Evolutionary conservation across 495 filamentous ascomycete species (phyloP).

Genomic region (Penicillium nucicola): DNA sequence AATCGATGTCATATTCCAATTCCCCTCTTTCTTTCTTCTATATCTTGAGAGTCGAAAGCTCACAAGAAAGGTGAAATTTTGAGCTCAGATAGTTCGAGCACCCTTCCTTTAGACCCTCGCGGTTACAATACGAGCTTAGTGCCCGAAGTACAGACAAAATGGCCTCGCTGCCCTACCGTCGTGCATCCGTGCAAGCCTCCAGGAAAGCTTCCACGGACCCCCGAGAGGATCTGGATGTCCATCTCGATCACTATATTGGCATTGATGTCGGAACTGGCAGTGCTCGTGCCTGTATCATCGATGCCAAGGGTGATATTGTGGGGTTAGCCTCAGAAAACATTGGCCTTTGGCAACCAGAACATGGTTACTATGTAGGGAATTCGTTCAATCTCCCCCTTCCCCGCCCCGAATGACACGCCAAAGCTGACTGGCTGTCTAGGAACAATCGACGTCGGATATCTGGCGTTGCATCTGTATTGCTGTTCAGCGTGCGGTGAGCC

Average conservation of each 20-base stretch:
- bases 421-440: slow-evolving; percentile 51
- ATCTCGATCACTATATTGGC: slow-evolving; percentile 74
- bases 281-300: slow-evolving; percentile 90
- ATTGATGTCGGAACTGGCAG: slow-evolving; percentile 97
- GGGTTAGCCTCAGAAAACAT: slow-evolving; percentile 88
- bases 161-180: slow-evolving; percentile 32
- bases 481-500: slow-evolving; percentile 70
- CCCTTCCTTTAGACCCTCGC: no score
- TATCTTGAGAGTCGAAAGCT: no score
- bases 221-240: slow-evolving; percentile 52
- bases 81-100: no score
- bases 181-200: slow-evolving; percentile 35
- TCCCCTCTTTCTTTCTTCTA: no score
- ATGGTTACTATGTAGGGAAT: slow-evolving; percentile 73
- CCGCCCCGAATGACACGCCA: not conserved
- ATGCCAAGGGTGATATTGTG: slow-evolving; percentile 86
- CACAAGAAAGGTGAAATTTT: no score
- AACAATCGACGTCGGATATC: slow-evolving; percentile 97
- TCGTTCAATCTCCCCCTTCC: slow-evolving; percentile 1
- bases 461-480: slow-evolving; percentile 87
- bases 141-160: slow-evolving; percentile 9
- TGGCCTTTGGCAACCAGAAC: slow-evolving; percentile 88
- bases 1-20: no score
- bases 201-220: slow-evolving; percentile 55
- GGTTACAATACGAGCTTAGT: no score